Base-by-base conservation (phyloP, 345 rosid genomes). In the Salix dunnii region DNA sequence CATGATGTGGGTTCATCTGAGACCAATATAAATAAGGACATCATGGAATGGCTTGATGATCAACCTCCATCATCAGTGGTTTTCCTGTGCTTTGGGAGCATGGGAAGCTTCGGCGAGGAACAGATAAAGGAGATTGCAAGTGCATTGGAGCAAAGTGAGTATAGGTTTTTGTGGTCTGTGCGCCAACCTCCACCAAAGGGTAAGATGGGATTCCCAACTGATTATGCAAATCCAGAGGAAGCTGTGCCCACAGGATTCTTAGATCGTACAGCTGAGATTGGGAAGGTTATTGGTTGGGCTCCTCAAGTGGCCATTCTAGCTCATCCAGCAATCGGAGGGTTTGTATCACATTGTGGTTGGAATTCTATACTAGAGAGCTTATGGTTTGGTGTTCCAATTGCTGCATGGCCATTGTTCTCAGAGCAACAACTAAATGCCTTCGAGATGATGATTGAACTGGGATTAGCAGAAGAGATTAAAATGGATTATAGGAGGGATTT, bases 311-410 rank as follows among this genome's bases (percentile, higher is more conserved):
- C 62, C 2, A 27, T 77, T 14, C 17, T 77, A 27, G 53, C 36
- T 10, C 80, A 77, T 62, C 16, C 60, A 36, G 69, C 80, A 0
- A 20, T 71, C 3, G 80, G 80, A 21, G 80, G 75, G 4, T 77
- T 77, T 38, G 71, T 77, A 7, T 77, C 80, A 4, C 80, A 77
- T n/a, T 77, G 80, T 46, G 80, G 80, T 2, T 76, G 78, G 78
- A 76, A 76, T 53, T 76, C 78, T 1, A 76, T 30, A 8, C 51
- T 76, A 1, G 80, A 77, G 17, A 77, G 80, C 60, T 0, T 77
- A 23, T 72, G 80, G 80, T 77, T 35, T 27, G 80, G 76, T 3
- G 76, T 77, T 25, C 72, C 76, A 9, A 72, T 78, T 27, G 72
- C 76, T 20, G 12, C 76, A 21, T 77, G 76, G 80, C 80, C 76